A percentile compares a stretch with the other conserved stretches of the same genome.
phyloP scores from a whole-genome alignment of 2,329 filamentous ascomycete genomes.

The Pseudocercospora fijiensis region DNA sequence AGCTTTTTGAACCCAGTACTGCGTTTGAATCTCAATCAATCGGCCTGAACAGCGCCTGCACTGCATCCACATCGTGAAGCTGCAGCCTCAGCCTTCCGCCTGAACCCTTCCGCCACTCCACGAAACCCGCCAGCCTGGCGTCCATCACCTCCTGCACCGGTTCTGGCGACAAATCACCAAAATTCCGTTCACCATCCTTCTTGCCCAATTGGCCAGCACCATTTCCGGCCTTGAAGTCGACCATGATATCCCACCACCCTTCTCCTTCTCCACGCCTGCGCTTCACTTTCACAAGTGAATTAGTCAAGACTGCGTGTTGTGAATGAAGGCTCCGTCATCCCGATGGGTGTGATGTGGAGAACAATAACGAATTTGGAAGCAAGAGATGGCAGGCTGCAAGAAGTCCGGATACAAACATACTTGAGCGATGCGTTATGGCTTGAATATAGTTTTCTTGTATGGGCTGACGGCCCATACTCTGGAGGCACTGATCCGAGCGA shows the following conservation, averaged over 20 bases:
- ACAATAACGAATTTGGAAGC: background rate
- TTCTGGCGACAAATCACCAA: background rate
- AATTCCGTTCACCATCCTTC: background rate
- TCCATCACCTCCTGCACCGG: background rate
- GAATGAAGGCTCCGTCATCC: too few relatives aligned
- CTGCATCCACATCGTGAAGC: background rate
- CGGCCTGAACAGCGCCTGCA: background rate
- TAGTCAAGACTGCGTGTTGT: background rate
- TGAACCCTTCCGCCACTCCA: background rate
- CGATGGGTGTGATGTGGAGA: too few relatives aligned
- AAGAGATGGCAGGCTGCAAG: too few relatives aligned
- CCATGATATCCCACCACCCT: background rate
- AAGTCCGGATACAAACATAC: too few relatives aligned
- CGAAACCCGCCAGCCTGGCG: background rate
- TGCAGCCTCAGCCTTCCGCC: background rate
- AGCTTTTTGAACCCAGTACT: background rate
- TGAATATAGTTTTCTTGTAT: too few relatives aligned
- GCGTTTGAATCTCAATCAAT: background rate
- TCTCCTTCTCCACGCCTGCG: background rate
- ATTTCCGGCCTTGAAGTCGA: background rate
- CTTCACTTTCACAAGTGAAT: background rate
- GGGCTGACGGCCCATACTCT: too few relatives aligned
- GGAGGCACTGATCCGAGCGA: too few relatives aligned
- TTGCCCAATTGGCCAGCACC: background rate
- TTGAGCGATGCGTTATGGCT: too few relatives aligned